phyloP scores from a whole-genome alignment of 2,329 filamentous ascomycete species.

The Karstenula rhodostoma region DNA sequence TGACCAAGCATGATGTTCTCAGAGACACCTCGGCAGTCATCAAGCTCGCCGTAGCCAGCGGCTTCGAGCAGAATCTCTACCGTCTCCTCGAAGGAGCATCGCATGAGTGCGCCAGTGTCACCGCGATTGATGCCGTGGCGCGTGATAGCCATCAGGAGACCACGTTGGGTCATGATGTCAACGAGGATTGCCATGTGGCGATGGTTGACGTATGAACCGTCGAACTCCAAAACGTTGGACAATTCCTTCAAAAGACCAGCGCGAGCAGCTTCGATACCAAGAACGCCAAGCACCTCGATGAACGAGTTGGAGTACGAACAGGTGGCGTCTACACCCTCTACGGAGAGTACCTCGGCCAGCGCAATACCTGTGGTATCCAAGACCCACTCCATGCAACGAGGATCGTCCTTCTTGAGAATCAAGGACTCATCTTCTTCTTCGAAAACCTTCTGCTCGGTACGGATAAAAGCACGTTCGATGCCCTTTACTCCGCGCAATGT shows the following conservation, averaged over 20 bases:
- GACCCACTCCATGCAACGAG: slow-evolving; percentile 88
- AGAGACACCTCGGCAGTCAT: slow-evolving; percentile 97
- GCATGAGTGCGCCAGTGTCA: slow-evolving; percentile 97
- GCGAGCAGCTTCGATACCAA: slow-evolving; percentile 94
- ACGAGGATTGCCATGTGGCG: slow-evolving; percentile 94
- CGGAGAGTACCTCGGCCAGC: slow-evolving; percentile 81
- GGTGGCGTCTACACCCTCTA: slow-evolving; percentile 85
- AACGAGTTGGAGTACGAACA: slow-evolving; percentile 96
- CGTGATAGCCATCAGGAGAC: slow-evolving; percentile 93
- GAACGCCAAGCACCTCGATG: slow-evolving; percentile 91
- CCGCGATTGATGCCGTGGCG: slow-evolving; percentile 98
- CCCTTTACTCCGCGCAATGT: slow-evolving; percentile 90
- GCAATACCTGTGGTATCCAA: slow-evolving; percentile 93
- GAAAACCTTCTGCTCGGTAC: slow-evolving; percentile 52
- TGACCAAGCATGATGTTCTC: slow-evolving; percentile 99
- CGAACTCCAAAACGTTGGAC: slow-evolving; percentile 92
- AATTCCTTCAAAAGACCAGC: slow-evolving; percentile 86
- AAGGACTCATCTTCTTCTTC: slow-evolving; percentile 80
- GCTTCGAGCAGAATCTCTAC: slow-evolving; percentile 98
- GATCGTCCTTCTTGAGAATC: slow-evolving; percentile 75
- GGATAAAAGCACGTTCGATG: slow-evolving; percentile 92
- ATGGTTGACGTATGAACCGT: slow-evolving; percentile 99
- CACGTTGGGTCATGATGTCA: slow-evolving; percentile 97
- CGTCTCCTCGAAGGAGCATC: slow-evolving; percentile 99
- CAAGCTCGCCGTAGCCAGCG: slow-evolving; percentile 90